Conservation (phyloP, 371 early-diverging fungal species). For the Mucor piriformis region DNA sequence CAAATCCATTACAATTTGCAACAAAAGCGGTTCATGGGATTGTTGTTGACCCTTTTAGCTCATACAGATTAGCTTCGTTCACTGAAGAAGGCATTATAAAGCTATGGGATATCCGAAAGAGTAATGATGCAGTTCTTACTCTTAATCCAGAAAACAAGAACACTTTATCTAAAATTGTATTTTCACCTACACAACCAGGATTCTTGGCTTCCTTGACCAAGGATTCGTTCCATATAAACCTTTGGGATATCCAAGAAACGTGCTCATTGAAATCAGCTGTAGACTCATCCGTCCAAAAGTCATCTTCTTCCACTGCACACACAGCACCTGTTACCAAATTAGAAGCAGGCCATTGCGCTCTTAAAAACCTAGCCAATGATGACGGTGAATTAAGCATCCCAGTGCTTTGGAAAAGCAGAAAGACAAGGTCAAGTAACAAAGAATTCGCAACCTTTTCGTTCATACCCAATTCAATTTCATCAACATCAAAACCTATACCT, state of each 20-base stretch:
- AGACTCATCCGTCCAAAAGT: slow-evolving; percentile 16
- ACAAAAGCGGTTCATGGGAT: slow-evolving; percentile 80
- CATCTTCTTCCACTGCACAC: not conserved
- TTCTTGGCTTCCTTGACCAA: slow-evolving; percentile 67
- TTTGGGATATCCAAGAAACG: slow-evolving; percentile 73
- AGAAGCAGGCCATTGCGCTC: slow-evolving; percentile 1
- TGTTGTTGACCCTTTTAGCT: slow-evolving; percentile 72
- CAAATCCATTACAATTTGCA: slow-evolving; percentile 53
- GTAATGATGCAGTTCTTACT: slow-evolving; percentile 58
- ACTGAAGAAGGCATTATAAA: slow-evolving; percentile 73
- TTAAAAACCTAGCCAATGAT: not conserved
- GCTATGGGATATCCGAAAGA: slow-evolving; percentile 80
- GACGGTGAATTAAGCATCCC: slow-evolving; percentile 55
- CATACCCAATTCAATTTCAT: slow-evolving; percentile 51
- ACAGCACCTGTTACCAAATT: slow-evolving; percentile 1
- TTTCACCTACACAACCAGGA: slow-evolving; percentile 66
- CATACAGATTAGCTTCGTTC: slow-evolving; percentile 72
- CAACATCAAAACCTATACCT: slow-evolving; percentile 22
- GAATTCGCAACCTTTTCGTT: slow-evolving; percentile 64
- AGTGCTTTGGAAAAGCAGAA: slow-evolving; percentile 66
- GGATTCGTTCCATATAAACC: slow-evolving; percentile 57
- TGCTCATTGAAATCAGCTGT: slow-evolving; percentile 29
- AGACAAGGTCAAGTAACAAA: slow-evolving; percentile 52
- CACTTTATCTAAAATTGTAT: slow-evolving; percentile 59
- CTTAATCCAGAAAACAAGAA: slow-evolving; percentile 40